A percentile compares a stretch with the other conserved stretches of the same genome.
Conservation (phyloP, 2,329 filamentous ascomycete genomes). For the Botrytis elliptica region DNA sequence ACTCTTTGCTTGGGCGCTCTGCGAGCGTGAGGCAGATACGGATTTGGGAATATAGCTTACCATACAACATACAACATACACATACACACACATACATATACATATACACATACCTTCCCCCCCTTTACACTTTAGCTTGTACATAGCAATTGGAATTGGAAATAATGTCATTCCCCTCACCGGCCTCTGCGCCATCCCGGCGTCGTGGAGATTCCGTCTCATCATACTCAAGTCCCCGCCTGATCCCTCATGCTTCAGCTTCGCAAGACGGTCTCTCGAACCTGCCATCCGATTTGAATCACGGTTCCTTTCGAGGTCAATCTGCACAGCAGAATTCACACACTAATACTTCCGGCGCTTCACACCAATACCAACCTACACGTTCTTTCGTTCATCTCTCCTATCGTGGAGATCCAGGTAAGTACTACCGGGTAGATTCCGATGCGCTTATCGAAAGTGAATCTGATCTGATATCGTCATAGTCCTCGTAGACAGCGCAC, state of each 20-base stretch:
- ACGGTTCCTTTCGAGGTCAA: constrained; percentile 32
- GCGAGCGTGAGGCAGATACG: constrained; percentile 17
- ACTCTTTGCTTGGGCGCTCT: constrained; percentile 6
- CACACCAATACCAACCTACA: constrained; percentile 60
- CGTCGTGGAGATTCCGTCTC: constrained; percentile 27
- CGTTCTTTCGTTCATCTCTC: constrained; percentile 70
- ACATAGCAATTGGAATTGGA: not conserved
- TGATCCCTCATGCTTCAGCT: constrained; percentile 32
- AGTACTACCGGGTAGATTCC: not conserved
- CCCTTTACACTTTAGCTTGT: not conserved
- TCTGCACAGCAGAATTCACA: constrained; percentile 23
- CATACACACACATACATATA: not conserved
- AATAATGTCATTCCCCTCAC: constrained; percentile 33
- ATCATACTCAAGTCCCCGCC: constrained; percentile 34
- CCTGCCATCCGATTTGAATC: constrained; percentile 26
- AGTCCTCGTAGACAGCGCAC: constrained; percentile 64
- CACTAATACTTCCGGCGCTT: constrained; percentile 27
- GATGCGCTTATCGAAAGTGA: constrained; percentile 3
- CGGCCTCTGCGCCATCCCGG: constrained; percentile 29
- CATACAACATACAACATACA: not conserved
- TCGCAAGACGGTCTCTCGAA: constrained; percentile 27
- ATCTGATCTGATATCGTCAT: constrained; percentile 9
- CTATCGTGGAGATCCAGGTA: constrained; percentile 59
- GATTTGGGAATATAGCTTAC: not conserved
- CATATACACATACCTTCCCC: not conserved